phyloP scores from a whole-genome alignment of 2,329 filamentous ascomycete species.

The Aquanectria penicillioides region DNA sequence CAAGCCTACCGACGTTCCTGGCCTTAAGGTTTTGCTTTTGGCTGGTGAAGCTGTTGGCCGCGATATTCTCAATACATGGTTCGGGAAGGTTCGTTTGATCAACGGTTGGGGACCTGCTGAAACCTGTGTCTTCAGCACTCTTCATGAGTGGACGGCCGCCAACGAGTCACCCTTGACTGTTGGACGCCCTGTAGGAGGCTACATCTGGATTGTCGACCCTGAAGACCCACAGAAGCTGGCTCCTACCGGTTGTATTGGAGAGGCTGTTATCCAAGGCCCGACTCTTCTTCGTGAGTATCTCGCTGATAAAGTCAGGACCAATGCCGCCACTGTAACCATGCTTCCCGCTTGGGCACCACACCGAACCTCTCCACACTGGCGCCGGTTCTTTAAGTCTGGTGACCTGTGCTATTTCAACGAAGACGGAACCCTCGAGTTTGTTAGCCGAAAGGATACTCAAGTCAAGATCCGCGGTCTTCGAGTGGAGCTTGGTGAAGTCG shows the following conservation, averaged over 20 bases:
- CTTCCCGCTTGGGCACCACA: conserved; percentile 29
- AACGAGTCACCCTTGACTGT: not conserved
- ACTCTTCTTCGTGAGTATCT: conserved; percentile 18
- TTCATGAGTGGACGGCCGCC: not conserved
- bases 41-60: not conserved
- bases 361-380: conserved; percentile 21
- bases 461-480: not conserved
- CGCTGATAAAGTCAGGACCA: not conserved
- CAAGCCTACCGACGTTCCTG: not conserved
- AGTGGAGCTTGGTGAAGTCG: not conserved
- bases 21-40: conserved; percentile 15
- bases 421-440: conserved; percentile 50
- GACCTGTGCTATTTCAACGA: conserved; percentile 38
- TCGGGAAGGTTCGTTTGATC: not conserved
- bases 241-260: conserved; percentile 10
- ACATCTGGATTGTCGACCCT: not conserved
- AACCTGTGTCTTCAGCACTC: not conserved
- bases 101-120: not conserved
- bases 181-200: not conserved
- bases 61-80: conserved; percentile 28
- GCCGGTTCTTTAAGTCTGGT: conserved; percentile 34
- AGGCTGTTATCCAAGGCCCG: conserved; percentile 42
- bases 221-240: not conserved
- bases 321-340: conserved; percentile 25
- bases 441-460: conserved; percentile 49